Evolutionary conservation across 495 filamentous ascomycete genomes (phyloP), one percentile per base, ranked within the genome.

Genomic region (Trichocladium uniseriatum): DNA sequence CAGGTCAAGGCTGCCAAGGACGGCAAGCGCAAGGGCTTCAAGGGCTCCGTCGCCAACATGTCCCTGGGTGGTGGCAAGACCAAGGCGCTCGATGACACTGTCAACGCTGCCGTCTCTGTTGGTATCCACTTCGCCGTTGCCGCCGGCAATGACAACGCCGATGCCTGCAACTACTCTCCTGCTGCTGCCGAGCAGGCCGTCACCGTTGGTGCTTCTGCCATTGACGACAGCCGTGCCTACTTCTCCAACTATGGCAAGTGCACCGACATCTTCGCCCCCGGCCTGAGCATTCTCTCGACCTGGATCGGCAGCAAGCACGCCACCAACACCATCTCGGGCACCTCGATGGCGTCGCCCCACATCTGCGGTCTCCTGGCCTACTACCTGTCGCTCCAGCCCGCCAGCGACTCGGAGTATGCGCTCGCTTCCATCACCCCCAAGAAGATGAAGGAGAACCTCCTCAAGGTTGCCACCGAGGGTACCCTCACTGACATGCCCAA

Each of bases 161-260:
- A 99, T 72, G 94, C 94, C 44, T 99, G 94, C 84, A 91, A 89
- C 74, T 99, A 97, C 79, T 99, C 94, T n/a, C 94, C 94, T 24
- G 94, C 94, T 55, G 84, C 90, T 43, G 87, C 94, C 53, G 79
- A 82, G 58, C 88, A 90, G 65, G 90, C 94, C 47, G 83, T 99
- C 60, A 99, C 94, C 41, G 94, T 99, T 51, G 94, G 90, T 65
- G 94, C 94, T 53, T 94, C 89, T 16, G 94, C 86, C 50, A 78
- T 99, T 28, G 78, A 78, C 56, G 94, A 99, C 68, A 87, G 89
- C 77, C 91, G 94, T 69, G 94, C 94, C 54, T 99, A 97, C 80
- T 99, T 99, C 83, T 97, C 94, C 80, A 99, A 99, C 83, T 97
- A 82, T 71, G 94, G 94, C 67, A 91, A 89, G 79, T 99, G 94